Conservation (phyloP, 768 basidiomycete genomes). For the Hirschioporus abietinus region DNA sequence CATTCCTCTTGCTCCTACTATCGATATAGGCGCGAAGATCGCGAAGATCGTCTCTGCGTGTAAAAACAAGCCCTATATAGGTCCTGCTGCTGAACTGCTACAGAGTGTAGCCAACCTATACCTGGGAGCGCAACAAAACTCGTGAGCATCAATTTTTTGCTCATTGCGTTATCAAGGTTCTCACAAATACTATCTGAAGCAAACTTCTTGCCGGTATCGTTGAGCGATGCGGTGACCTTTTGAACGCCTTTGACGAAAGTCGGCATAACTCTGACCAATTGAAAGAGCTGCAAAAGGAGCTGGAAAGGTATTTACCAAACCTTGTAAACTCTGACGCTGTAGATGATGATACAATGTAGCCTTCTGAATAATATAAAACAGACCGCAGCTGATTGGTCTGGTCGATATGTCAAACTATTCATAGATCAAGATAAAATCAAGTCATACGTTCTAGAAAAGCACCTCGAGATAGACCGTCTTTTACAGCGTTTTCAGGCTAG, state of each 20-base stretch:
- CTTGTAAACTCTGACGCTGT: not conserved
- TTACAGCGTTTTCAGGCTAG: not conserved
- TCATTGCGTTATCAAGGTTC: too few relatives aligned
- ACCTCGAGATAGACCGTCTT: not conserved
- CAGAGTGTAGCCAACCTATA: not conserved
- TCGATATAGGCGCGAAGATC: not conserved
- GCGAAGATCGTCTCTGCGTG: not conserved
- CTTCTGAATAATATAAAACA: not conserved
- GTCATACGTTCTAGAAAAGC: not conserved
- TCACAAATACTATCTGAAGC: not conserved
- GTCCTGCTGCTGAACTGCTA: not conserved
- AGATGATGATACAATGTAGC: not conserved
- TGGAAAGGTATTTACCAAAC: not conserved
- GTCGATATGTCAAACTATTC: not conserved
- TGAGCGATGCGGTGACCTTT: not conserved
- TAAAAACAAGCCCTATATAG: not conserved
- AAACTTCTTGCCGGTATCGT: not conserved
- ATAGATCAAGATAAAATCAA: not conserved
- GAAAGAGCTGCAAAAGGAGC: not conserved
- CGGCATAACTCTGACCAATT: not conserved
- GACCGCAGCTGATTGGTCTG: not conserved
- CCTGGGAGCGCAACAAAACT: not conserved
- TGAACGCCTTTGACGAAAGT: not conserved
- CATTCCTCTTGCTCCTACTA: not conserved
- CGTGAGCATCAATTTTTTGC: not conserved